Evolutionary conservation across 768 basidiomycete species (phyloP), one percentile per base, ranked within the genome.

Genomic region (Trametes elegans): DNA sequence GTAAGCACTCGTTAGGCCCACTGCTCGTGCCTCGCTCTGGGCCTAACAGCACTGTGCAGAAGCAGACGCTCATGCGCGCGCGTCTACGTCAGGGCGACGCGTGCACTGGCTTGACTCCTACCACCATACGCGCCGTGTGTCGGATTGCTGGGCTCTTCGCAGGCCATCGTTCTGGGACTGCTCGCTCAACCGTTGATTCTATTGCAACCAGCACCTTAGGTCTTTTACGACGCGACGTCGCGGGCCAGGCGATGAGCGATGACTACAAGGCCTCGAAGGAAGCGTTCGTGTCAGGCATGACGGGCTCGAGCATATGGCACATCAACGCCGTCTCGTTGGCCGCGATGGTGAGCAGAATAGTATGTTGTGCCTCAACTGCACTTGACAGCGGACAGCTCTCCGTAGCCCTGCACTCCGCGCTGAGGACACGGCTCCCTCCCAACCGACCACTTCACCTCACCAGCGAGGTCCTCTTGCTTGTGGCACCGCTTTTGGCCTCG

Each of bases 241-340:
- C n/a, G n/a, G n/a, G n/a, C n/a, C n/a, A n/a, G n/a, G 45, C 18
- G 34, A 58, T 53, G 52, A 31, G 35, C 32, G 23, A 49, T 44
- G 62, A 63, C 57, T 95, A 95, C 78, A 93, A 91, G 68, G 61
- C 75, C 7, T 82, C 79, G 8, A 96, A 96, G 70, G 89, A 92
- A 73, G 82, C 80, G 0, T 96, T 94, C 64, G 87, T 93, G 34
- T 84, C 90, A 7, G 81, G 83, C 34, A 81, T 78, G 70, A 78
- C 77, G 1, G 93, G 93, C 1, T 87, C 88, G 0, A 80, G 84
- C 3, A 74, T 94, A 3, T 66, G 66, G 1, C 83, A 86, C 63
- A 75, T 94, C 62, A 90, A 92, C 65, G 60, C 78, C 43, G 73
- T 94, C 24, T 87, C 84, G n/a, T 59, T 74, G 19, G 81, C 82